phyloP scores from a whole-genome alignment of 176 grass and related monocot genomes.

The Oryza longistaminata region DNA sequence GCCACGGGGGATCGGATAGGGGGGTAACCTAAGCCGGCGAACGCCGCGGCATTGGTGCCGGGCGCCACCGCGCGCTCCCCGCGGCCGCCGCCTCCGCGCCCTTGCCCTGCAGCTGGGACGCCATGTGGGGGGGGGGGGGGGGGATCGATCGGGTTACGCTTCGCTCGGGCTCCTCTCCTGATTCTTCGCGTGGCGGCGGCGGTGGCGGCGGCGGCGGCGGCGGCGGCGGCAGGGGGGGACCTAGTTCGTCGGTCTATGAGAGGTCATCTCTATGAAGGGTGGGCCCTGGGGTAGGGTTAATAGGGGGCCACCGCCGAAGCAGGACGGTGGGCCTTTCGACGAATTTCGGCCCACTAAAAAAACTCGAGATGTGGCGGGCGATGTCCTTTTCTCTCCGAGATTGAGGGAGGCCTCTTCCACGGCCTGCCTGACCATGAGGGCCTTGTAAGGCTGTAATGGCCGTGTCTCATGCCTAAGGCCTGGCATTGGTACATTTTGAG shows the following conservation, averaged over 20 bases:
- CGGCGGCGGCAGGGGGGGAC: neutral
- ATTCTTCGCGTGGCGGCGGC: constrained; percentile 23
- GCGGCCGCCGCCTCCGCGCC: constrained; percentile 32
- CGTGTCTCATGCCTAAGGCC: no score
- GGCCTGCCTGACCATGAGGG: no score
- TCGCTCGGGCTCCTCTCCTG: neutral
- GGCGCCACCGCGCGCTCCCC: neutral
- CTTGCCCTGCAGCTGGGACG: constrained; percentile 28
- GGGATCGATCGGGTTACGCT: constrained; percentile 21
- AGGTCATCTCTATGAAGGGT: neutral
- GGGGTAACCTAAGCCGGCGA: neutral
- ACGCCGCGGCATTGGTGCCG: neutral
- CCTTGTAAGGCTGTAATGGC: no score
- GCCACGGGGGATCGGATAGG: no score
- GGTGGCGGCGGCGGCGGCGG: neutral
- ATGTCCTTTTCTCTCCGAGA: neutral
- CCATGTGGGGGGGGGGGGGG: no score
- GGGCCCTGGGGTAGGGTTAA: constrained; percentile 33
- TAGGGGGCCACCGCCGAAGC: constrained; percentile 26
- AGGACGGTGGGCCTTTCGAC: neutral
- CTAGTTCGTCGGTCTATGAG: neutral
- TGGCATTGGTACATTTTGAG: no score
- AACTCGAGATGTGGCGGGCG: neutral
- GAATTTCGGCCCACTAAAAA: constrained; percentile 34
- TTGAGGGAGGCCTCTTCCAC: neutral